Evolutionary conservation across 176 grass and related monocot genomes (phyloP), one percentile per base, ranked within the genome.

Genomic region (Musa beccarii): DNA sequence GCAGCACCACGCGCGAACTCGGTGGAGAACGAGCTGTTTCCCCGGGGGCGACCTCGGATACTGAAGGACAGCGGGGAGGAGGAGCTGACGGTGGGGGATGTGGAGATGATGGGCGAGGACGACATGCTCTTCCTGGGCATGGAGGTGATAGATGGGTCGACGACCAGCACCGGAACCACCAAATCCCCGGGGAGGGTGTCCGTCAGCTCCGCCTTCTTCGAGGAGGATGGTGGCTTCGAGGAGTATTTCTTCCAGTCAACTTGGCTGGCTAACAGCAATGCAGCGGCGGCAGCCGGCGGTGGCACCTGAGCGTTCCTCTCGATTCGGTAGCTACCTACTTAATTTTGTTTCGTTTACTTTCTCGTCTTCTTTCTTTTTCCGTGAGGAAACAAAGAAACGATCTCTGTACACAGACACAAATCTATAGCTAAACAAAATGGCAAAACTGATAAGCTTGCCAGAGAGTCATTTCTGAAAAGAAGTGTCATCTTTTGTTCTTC

Each of bases 101-200:
- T 96, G 82, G 89, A 96, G 72, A 89, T 87, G 79, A 69, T 25
- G 10, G 52, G n/a, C 73, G 76, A 81, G 61, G 82, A 92, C 74
- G 92, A 96, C 66, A 74, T 76, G 70, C 53, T 76, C 22, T 67
- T 84, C 50, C 56, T 79, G 10, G 86, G 51, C 54, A 54, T 61
- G 59, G 78, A 85, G 16, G 73, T 54, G 24, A 25, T 13, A 25
- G 68, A 72, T 29, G 79, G 16, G 1, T 66, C 71, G 7, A 9
- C 63, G 50, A 50, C 6, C 11, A 10, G 11, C 9, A 14, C 20
- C 11, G 75, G 59, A 63, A 14, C 5, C 2, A 50, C 29, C 12
- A 65, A 53, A n/a, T 66, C 22, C 17, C 61, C 61, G 20, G 61
- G 61, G 23, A 71, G 49, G 19, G 68, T 74, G 22, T 54, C 72